Conservation (phyloP, 2,329 filamentous ascomycete genomes). For the Aspergillus tamarii region DNA sequence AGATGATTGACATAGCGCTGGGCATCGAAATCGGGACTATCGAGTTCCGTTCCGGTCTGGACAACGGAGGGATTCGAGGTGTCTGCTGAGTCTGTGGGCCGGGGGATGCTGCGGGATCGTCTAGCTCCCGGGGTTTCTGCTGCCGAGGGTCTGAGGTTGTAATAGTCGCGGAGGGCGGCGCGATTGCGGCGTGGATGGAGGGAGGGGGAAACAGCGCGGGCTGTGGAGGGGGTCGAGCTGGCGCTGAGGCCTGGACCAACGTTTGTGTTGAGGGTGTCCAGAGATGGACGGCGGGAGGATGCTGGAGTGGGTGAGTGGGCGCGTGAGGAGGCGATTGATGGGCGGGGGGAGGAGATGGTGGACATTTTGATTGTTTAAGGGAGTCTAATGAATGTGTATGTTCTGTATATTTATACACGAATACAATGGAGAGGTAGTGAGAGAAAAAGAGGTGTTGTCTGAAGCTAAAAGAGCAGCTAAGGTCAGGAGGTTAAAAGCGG, state of each 20-base stretch:
- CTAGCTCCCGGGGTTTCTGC: conserved; percentile 37
- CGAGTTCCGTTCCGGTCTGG: conserved; percentile 63
- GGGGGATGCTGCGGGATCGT: conserved; percentile 42
- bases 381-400: not conserved
- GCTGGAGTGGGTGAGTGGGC: conserved; percentile 65
- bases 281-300: conserved; percentile 74
- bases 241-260: conserved; percentile 51
- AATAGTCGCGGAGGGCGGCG: conserved; percentile 88
- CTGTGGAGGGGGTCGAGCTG: conserved; percentile 38
- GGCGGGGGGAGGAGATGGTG: conserved; percentile 62
- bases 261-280: conserved; percentile 67
- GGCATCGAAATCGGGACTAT: conserved; percentile 72
- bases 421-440: not conserved
- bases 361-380: conserved; percentile 51
- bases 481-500: conserved; percentile 27
- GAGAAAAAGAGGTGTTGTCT: not conserved
- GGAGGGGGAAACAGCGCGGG: conserved; percentile 47
- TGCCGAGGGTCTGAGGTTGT: conserved; percentile 70
- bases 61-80: conserved; percentile 43
- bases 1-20: conserved; percentile 56
- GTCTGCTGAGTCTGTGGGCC: conserved; percentile 44
- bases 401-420: not conserved
- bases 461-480: not conserved
- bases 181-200: conserved; percentile 66
- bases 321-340: conserved; percentile 60